Evolutionary conservation across 306 rosid species (phyloP), one percentile per base, ranked within the genome.

Genomic region (Lablab purpureus): DNA sequence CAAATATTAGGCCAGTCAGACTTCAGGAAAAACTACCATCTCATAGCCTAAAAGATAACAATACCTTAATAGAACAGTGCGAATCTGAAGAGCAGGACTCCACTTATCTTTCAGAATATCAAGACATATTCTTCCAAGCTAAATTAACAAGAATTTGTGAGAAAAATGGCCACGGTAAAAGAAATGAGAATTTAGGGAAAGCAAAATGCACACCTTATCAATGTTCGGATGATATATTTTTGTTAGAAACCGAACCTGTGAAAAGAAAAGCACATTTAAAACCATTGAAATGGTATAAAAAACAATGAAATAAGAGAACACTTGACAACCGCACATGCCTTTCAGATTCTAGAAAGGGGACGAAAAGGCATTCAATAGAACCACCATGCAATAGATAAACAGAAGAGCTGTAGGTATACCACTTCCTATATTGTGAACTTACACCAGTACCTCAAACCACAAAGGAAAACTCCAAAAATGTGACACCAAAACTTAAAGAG

Each of bases 141-240:
- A 86, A 58, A 80, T 82, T 63, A 46, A 81, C 51, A 46, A 43
- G 18, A 27, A 21, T 10, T 27, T 73, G 71, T 81, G 27, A 81
- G 79, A 76, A n/a, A 54, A 58, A 14, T 54, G 32, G 49, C 25
- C 62, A 40, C 19, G 28, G 23, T 34, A 66, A 70, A 60, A 30
- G 43, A 73, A 37, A 43, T 36, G 63, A 79, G 32, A 77, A 76
- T 46, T 60, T 40, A 21, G 50, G 41, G 55, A 43, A 28, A 6
- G 41, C 18, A 78, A 40, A 74, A 76, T 76, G 46, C 85, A 91
- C 98, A 91, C 98, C 97, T 94, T 94, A 69, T 94, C 98, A 78
- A 94, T 94, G 89, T 94, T 94, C 1, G 98, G 98, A 76, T 94
- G 98, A 82, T 94, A 94, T 80, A 94, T 94, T 85, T 94, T 94